Evolutionary conservation across 192 early-diverging fungal genomes (phyloP).

Genomic region (Geranomyces michiganensis): DNA sequence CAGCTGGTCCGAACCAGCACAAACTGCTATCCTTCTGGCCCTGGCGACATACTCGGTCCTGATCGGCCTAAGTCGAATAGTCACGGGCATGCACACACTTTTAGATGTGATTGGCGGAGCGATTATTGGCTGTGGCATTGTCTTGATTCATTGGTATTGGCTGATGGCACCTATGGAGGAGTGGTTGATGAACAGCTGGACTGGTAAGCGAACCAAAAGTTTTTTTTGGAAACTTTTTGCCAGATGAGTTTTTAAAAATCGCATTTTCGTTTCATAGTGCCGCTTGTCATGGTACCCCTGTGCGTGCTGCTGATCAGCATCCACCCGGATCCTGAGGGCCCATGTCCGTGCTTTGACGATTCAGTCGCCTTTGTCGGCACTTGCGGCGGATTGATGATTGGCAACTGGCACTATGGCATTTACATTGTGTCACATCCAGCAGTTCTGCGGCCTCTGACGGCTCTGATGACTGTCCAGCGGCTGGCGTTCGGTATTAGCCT

Average conservation of each 20-base stretch:
- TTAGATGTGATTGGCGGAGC: conserved; percentile 76
- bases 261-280: background rate
- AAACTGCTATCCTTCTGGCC: conserved; percentile 37
- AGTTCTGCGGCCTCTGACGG: background rate
- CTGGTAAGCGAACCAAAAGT: conserved; percentile 36
- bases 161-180: conserved; percentile 37
- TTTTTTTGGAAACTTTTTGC: background rate
- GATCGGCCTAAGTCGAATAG: conserved; percentile 75
- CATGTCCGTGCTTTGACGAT: conserved; percentile 78
- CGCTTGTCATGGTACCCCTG: conserved; percentile 8
- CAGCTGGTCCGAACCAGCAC: background rate
- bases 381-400: conserved; percentile 60
- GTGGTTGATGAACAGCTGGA: conserved; percentile 41
- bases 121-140: conserved; percentile 64
- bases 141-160: conserved; percentile 60
- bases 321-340: conserved; percentile 67
- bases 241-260: background rate
- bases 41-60: conserved; percentile 58
- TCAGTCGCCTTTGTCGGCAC: conserved; percentile 69
- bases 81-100: conserved; percentile 88
- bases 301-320: conserved; percentile 33
- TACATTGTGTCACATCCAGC: background rate
- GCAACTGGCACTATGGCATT: conserved; percentile 50
- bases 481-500: conserved; percentile 20
- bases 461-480: conserved; percentile 2